These are phyloP conservation scores for Fusarium sp. DNA, from an alignment of 2,329 filamentous ascomycete genomes.

Conservation along the genomic window DNA sequence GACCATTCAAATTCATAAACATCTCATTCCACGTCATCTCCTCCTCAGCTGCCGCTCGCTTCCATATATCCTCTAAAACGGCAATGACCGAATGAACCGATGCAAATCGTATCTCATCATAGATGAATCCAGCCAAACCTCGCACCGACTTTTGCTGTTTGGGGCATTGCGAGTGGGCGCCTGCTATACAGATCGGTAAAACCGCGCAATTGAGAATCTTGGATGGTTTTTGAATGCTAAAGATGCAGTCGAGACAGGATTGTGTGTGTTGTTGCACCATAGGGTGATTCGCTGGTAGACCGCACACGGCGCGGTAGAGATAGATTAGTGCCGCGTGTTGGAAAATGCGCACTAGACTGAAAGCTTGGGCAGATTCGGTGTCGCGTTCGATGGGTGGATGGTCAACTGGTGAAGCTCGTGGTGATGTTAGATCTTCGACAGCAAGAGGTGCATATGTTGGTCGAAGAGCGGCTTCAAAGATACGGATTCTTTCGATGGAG, in stretches of 20 bases:
- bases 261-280: constrained; percentile 57
- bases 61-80: constrained; percentile 44
- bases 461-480: constrained; percentile 46
- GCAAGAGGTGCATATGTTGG: constrained; percentile 47
- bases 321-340: constrained; percentile 58
- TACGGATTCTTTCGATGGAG: constrained; percentile 48
- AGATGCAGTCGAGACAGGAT: constrained; percentile 53
- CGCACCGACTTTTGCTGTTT: constrained; percentile 47
- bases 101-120: constrained; percentile 51
- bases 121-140: constrained; percentile 40
- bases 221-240: constrained; percentile 52
- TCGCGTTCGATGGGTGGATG: constrained; percentile 27
- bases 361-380: constrained; percentile 51
- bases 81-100: constrained; percentile 54
- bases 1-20: constrained; percentile 41
- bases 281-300: constrained; percentile 53
- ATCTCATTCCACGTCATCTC: constrained; percentile 43
- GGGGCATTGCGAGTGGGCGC: constrained; percentile 50
- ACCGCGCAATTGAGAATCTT: constrained; percentile 57
- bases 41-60: neutral
- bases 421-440: constrained; percentile 40
- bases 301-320: constrained; percentile 58
- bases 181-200: constrained; percentile 54
- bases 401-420: neutral
- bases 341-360: constrained; percentile 55